Conservation (phyloP, 441 rosid genomes). For the Biscutella auriculata region DNA sequence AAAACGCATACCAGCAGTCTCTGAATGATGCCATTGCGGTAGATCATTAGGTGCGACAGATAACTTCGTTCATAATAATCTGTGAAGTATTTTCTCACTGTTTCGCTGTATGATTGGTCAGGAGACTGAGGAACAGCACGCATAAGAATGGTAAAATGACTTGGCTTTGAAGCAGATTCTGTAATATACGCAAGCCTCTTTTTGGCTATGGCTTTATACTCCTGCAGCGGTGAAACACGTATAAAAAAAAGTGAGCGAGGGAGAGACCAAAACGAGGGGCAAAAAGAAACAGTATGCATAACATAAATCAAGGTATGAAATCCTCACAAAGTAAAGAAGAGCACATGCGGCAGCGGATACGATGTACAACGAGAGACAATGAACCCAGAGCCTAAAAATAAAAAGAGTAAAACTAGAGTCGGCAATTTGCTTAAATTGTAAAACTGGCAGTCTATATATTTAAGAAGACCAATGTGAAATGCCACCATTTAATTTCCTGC, state of each 20-base stretch:
- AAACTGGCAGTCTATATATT: neutral
- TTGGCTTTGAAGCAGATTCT: slow-evolving; percentile 46
- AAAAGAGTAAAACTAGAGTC: slow-evolving; percentile 5
- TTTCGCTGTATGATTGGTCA: slow-evolving; percentile 52
- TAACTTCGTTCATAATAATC: slow-evolving; percentile 67
- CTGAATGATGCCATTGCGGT: slow-evolving; percentile 50
- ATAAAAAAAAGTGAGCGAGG: slow-evolving; percentile 10
- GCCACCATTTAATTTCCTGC: neutral
- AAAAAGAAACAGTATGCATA: slow-evolving; percentile 3
- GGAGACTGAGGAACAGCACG: slow-evolving; percentile 72
- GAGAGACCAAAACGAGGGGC: slow-evolving; percentile 12
- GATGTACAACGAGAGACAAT: slow-evolving; percentile 69
- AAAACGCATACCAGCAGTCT: slow-evolving; percentile 57
- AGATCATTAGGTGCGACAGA: slow-evolving; percentile 78
- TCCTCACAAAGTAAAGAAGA: slow-evolving; percentile 86
- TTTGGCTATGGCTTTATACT: slow-evolving; percentile 61
- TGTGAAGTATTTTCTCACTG: slow-evolving; percentile 57
- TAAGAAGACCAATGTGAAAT: neutral
- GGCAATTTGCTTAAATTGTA: neutral
- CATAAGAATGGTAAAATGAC: slow-evolving; percentile 79
- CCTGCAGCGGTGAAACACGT: slow-evolving; percentile 28
- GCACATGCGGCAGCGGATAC: slow-evolving; percentile 61
- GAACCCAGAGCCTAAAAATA: slow-evolving; percentile 78
- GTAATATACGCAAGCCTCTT: slow-evolving; percentile 65
- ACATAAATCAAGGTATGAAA: slow-evolving; percentile 15